Evolutionary conservation across 768 basidiomycete species (phyloP).

Genomic region (Mycena haematopus): DNA sequence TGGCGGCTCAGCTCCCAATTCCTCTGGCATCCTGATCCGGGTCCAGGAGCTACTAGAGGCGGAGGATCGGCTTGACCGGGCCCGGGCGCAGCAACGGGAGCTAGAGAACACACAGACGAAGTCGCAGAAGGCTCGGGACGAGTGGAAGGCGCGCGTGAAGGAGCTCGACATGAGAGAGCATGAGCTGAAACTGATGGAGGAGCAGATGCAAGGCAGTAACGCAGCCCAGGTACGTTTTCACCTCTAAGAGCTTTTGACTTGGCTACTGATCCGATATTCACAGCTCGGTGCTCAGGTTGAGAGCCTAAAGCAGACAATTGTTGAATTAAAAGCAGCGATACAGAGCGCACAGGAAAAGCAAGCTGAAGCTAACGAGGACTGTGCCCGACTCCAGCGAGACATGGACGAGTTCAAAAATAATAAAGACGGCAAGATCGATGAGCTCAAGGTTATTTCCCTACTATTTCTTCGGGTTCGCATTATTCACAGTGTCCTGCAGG

Average conservation of each 20-base stretch:
- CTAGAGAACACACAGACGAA: slow-evolving; percentile 63
- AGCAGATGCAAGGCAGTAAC: slow-evolving; percentile 88
- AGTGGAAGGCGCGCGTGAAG: slow-evolving; percentile 63
- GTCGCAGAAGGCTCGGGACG: slow-evolving; percentile 58
- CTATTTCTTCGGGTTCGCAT: background rate
- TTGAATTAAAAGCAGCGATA: slow-evolving; percentile 61
- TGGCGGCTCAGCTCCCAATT: slow-evolving; percentile 85
- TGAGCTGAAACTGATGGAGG: slow-evolving; percentile 79
- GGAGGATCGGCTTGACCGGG: slow-evolving; percentile 63
- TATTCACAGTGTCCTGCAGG: slow-evolving; percentile 48
- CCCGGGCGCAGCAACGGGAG: slow-evolving; percentile 50
- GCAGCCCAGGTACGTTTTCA: slow-evolving; percentile 74
- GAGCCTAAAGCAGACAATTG: slow-evolving; percentile 67
- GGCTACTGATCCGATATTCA: background rate
- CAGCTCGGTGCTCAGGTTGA: slow-evolving; percentile 87
- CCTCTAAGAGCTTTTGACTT: background rate
- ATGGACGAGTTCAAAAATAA: slow-evolving; percentile 99
- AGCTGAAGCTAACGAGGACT: slow-evolving; percentile 74
- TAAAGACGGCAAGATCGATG: slow-evolving; percentile 94
- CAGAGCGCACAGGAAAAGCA: slow-evolving; percentile 77
- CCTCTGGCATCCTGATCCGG: slow-evolving; percentile 75
- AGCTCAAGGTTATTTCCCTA: slow-evolving; percentile 73
- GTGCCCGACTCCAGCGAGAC: slow-evolving; percentile 90
- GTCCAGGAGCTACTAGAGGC: slow-evolving; percentile 83
- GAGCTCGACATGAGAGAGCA: slow-evolving; percentile 92